Base-by-base conservation (phyloP, 176 grass and related monocot genomes). In the Carex parvula region DNA sequence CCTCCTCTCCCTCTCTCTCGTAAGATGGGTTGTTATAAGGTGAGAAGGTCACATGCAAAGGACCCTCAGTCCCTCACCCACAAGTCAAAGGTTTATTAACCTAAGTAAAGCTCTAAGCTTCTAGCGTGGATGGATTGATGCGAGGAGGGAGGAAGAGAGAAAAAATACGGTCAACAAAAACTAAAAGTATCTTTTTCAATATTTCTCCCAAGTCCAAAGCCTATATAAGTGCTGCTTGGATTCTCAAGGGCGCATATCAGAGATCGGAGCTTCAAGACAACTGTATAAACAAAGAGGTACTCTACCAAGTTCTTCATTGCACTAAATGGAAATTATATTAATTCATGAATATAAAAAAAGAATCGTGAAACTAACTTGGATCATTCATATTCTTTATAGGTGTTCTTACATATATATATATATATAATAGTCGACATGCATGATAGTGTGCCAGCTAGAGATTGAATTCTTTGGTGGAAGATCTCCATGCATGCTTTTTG, bases 11-110 rank as follows among this genome's bases (percentile, higher is more conserved):
- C 41, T 29, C 35, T 17, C 80, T 33, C 39, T 54, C 37, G 22
- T 80, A 57, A 44, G 81, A 83, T 20, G 60, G 81, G 81, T 83
- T 83, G 81, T 83, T 83, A 68, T 18, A 55, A 83, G 81, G 62
- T 68, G 81, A 10, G 52, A 83, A 24, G 8, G 41, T 83, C 81
- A 83, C 81, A 83, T 83, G 81, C 81, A 69, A 69, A 83, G 30
- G 81, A 82, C 20, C 29, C 29, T 26, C 26, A 26, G 26, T 5
- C 37, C 61, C 39, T 66, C 81, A 83, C 37, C 81, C 81, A 83
- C 81, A 83, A 68, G 81, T 83, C 81, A 83, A 83, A 68, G 39
- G 8, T 68, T 83, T 42, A 35, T 60, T 80, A 80, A 20, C 17
- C 7, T 61, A 9, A 42, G 10, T 81, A 60, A 81, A 71, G 68